Percentiles rank a stretch among this genome's conserved stretches.
Evolutionary conservation across 108 stramenopile genomes (phyloP).

Genomic region (Cyclotella atomus): DNA sequence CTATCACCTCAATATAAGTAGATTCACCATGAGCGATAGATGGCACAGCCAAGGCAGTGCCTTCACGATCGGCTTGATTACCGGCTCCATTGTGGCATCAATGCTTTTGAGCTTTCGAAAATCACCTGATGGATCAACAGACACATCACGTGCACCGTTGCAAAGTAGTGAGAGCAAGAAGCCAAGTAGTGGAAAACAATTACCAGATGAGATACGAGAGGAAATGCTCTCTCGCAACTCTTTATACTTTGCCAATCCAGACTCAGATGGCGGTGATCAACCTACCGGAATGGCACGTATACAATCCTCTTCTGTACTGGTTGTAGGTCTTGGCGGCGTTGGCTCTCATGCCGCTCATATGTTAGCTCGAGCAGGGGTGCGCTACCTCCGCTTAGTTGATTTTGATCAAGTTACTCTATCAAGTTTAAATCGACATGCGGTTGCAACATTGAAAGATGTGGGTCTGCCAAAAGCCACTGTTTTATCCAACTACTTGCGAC

Average conservation of each 20-base stretch:
- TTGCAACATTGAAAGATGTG: constrained; percentile 93
- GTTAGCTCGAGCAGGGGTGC: constrained; percentile 93
- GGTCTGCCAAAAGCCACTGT: constrained; percentile 90
- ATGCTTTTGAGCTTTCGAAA: constrained; percentile 1
- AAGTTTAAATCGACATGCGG: constrained; percentile 97
- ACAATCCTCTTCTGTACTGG: constrained; percentile 62
- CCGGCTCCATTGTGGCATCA: constrained; percentile 28
- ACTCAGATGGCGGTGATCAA: neutral
- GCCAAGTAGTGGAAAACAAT: too few relatives aligned
- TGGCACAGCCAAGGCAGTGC: constrained; percentile 19
- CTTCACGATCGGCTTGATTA: constrained; percentile 35
- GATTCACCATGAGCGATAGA: constrained; percentile 15
- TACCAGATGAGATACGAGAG: constrained; percentile 70
- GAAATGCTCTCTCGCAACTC: constrained; percentile 94
- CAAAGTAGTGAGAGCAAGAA: neutral
- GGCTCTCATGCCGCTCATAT: constrained; percentile 94
- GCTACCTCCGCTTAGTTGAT: constrained; percentile 91
- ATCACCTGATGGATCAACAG: neutral
- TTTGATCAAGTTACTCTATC: constrained; percentile 98
- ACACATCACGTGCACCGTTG: neutral
- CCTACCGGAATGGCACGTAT: constrained; percentile 33
- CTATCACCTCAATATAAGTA: too few relatives aligned
- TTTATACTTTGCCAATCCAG: constrained; percentile 72
- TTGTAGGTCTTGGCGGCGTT: constrained; percentile 98
- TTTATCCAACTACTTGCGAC: constrained; percentile 58